Conservation (phyloP, 306 rosid species). For the Luffa aegyptiaca region DNA sequence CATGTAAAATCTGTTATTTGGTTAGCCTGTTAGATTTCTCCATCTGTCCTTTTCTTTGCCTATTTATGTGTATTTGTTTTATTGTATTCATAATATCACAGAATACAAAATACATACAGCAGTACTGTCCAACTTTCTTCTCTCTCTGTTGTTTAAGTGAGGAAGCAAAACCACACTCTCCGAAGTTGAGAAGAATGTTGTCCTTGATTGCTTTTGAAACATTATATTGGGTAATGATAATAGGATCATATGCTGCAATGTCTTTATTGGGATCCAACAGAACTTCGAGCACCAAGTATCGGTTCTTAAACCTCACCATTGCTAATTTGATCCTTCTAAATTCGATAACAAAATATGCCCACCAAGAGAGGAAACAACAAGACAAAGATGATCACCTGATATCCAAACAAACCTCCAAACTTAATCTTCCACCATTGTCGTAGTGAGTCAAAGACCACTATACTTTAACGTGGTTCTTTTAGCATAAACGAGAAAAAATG, state of each 20-base stretch:
- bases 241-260: conserved; percentile 27
- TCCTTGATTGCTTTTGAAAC: conserved; percentile 58
- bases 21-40: too few species aligned
- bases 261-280: conserved; percentile 66
- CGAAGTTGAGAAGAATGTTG: conserved; percentile 61
- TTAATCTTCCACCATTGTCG: background rate
- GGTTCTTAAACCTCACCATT: conserved; percentile 77
- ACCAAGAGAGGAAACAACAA: background rate
- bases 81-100: too few species aligned
- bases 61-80: too few species aligned
- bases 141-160: too few species aligned
- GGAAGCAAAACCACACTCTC: conserved; percentile 83
- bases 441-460: too few species aligned
- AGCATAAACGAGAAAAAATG: too few species aligned
- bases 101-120: too few species aligned
- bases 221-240: conserved; percentile 57
- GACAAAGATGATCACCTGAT: background rate
- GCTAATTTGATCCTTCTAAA: background rate
- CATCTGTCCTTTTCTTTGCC: too few species aligned
- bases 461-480: too few species aligned
- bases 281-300: conserved; percentile 73
- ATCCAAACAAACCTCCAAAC: background rate
- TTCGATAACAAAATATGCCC: background rate
- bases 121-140: too few species aligned
- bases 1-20: too few species aligned